Base-by-base conservation (phyloP, 257 asterid genomes). In the Thymus mandschuricus region DNA sequence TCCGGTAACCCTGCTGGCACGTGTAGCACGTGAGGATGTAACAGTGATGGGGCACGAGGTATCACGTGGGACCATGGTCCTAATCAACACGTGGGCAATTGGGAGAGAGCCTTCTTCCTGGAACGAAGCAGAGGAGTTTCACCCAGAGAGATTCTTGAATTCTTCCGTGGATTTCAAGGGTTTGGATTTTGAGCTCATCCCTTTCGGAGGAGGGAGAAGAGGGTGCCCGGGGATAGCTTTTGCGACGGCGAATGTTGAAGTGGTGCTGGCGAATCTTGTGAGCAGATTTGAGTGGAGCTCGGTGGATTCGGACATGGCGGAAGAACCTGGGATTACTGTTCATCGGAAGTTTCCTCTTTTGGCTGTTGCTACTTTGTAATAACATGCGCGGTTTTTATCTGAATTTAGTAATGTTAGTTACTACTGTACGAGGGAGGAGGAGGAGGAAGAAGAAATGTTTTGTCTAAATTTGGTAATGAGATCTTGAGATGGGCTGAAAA, bases 131-230 rank as follows among this genome's bases (percentile, higher is more conserved):
- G 87, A 84, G 30, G 70, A 58, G 30, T 86, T 82, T 52, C 34
- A 15, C 8, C 92, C 89, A 0, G 81, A 82, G 2, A 80, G 92
- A 13, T 86, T 86, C 69, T 49, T 80, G 63, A 61, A 71, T 11
- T 48, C 46, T 21, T 21, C 21, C 21, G 21, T 21, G 21, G 21
- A 21, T 21, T 21, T 21, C 21, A 21, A 21, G 21, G 82, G 87
- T 0, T 15, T 49, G 10, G 69, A 82, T 64, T 74, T 82, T 28
- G 84, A 76, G 80, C 27, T 78, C 2, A 69, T 78, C 28, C 86
- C 83, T 3, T 81, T 81, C 8, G 83, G 81, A 12, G 58, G 73
- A 3, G 86, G 86, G 34, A 73, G 86, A 56, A 71, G 86, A 38
- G 81, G 81, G 4, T 82, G 82, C 12, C 86, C 86, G 0, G 86